Evolutionary conservation across 2,329 filamentous ascomycete species (phyloP), one percentile per base, ranked within the genome.

Genomic region (Aspergillus floridensis): DNA sequence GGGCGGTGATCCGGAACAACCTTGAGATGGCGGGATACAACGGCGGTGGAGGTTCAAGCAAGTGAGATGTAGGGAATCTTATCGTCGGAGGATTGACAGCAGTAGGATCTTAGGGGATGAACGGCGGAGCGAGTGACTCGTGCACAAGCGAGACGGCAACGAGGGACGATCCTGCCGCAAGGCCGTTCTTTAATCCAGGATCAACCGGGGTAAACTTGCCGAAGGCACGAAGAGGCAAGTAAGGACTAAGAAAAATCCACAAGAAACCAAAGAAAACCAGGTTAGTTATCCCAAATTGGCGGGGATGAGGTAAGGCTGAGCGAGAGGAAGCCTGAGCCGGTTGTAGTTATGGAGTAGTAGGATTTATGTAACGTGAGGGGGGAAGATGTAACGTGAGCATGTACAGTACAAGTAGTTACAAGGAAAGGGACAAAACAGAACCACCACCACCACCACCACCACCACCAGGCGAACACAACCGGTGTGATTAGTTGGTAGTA

Each of bases 301-400:
- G 3, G 41, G 22, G 41, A 48, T 48, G 41, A 48, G 41, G 29
- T 47, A 55, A 46, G 53, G 11, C 41, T 8, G 41, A 41, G 53
- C 22, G 38, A 31, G 38, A 44, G 52, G 38, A 24, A 29, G 48
- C 22, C 14, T 49, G 22, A 44, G 16, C 32, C 32, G 32, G 38
- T 44, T 44, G 14, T 12, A 19, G 38, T n/a, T 7, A 16, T 19
- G 16, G 38, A 44, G 14, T 7, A 35, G 38, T 12, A 19, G 38
- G 22, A 55, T 29, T 19, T 55, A 55, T 55, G 53, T 55, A 55
- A 55, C 53, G 53, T 55, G 53, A 55, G 53, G 53, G 47, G 38
- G 47, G 41, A 41, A 21, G 38, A 54, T 46, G 52, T 55, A 48
- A 48, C 41, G 53, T 55, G 53, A 31, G 32, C n/a, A 47, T 55